phyloP scores from a whole-genome alignment of 1,139 yeast species.

The Nadsonia commutata region DNA sequence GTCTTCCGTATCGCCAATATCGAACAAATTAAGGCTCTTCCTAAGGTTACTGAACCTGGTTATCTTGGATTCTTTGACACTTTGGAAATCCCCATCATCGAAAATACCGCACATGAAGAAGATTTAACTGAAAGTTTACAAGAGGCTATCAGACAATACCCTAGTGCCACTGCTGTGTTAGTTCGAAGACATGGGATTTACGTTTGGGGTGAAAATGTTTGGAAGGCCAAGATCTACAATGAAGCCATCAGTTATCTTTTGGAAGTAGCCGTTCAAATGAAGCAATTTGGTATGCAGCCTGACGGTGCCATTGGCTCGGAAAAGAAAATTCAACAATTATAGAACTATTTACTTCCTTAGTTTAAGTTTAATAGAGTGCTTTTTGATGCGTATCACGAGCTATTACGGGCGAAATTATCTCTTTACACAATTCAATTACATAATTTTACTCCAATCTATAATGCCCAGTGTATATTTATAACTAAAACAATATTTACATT shows the following conservation, averaged over 20 bases:
- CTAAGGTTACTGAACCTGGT: constrained; percentile 53
- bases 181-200: constrained; percentile 90
- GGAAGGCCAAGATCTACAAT: constrained; percentile 86
- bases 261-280: constrained; percentile 74
- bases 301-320: constrained; percentile 4
- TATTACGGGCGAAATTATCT: no score
- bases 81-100: constrained; percentile 75
- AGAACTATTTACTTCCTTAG: no score
- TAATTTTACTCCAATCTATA: no score
- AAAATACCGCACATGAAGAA: constrained; percentile 17
- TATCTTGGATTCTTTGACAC: constrained; percentile 61
- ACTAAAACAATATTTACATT: no score
- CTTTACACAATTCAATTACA: no score
- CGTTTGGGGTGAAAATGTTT: constrained; percentile 87
- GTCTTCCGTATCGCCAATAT: constrained; percentile 66
- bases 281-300: constrained; percentile 19
- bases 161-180: constrained; percentile 69
- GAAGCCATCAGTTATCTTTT: constrained; percentile 86
- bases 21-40: constrained; percentile 89
- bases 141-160: constrained; percentile 50
- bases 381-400: no score
- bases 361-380: no score
- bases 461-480: no score
- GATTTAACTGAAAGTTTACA: constrained; percentile 30
- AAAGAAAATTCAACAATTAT: constrained; percentile 2